phyloP scores from a whole-genome alignment of 768 basidiomycete genomes.

The Calvatia gigantea region DNA sequence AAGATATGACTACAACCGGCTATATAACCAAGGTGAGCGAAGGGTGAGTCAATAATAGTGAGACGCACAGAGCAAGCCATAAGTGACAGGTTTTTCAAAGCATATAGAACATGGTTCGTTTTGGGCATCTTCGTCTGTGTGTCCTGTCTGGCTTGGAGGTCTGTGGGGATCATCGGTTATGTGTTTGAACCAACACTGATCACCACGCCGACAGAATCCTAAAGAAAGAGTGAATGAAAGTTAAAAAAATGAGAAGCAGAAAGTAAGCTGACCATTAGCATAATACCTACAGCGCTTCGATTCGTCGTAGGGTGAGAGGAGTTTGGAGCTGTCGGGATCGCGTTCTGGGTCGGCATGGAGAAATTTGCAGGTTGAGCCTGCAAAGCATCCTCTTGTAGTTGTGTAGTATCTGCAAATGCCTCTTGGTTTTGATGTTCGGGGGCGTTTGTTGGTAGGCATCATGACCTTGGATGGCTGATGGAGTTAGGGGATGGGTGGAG shows the following conservation, averaged over 20 bases:
- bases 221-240: background rate
- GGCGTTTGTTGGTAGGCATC: constrained; percentile 33
- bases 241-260: background rate
- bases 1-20: constrained; percentile 77
- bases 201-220: constrained; percentile 74
- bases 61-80: constrained; percentile 61
- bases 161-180: constrained; percentile 23
- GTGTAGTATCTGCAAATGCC: constrained; percentile 70
- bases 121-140: constrained; percentile 35
- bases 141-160: constrained; percentile 15
- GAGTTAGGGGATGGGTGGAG: constrained; percentile 6
- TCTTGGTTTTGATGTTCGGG: constrained; percentile 65
- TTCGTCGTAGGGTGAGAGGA: constrained; percentile 67
- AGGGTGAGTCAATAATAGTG: background rate
- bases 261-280: constrained; percentile 45
- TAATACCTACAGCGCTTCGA: constrained; percentile 68
- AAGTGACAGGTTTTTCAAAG: constrained; percentile 66
- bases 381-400: constrained; percentile 64
- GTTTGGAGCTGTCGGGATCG: constrained; percentile 22
- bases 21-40: constrained; percentile 21
- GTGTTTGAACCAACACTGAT: constrained; percentile 76
- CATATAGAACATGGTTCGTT: constrained; percentile 63
- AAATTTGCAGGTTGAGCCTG: constrained; percentile 72
- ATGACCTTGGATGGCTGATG: constrained; percentile 5
- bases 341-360: constrained; percentile 49